Conservation (phyloP, 345 rosid genomes). For the Sonneratia caseolaris region DNA sequence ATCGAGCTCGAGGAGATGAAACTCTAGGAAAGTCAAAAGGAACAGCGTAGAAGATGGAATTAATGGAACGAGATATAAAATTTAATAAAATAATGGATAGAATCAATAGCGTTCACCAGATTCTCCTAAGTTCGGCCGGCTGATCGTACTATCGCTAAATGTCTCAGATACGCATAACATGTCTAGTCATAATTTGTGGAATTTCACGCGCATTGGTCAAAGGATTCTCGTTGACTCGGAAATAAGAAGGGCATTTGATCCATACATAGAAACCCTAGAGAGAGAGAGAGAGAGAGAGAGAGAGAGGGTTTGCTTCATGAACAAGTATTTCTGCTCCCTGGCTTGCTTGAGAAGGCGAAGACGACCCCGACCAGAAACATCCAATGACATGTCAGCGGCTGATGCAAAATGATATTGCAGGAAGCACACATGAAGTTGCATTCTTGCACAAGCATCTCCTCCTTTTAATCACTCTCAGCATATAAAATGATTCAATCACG, state of each 20-base stretch:
- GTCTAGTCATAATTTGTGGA: background rate
- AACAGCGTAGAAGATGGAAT: no score
- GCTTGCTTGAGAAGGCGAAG: conserved; percentile 1
- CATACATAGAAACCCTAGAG: background rate
- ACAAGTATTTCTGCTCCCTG: background rate
- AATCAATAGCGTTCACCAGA: no score
- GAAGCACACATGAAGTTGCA: conserved; percentile 1
- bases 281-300: background rate
- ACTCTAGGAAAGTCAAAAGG: no score
- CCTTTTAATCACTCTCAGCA: background rate
- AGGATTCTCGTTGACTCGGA: background rate
- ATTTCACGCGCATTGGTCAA: background rate
- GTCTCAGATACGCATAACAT: background rate
- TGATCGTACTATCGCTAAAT: no score
- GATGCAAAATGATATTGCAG: background rate
- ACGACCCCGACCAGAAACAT: background rate
- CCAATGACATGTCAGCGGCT: background rate
- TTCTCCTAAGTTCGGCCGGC: no score
- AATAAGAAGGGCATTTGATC: background rate
- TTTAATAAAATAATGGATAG: no score
- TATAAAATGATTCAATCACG: background rate
- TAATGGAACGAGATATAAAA: no score
- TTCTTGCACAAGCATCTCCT: background rate
- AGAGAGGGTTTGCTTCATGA: background rate
- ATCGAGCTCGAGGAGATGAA: no score